Evolutionary conservation across 2,329 filamentous ascomycete genomes (phyloP).

Genomic region (Aspergillus amoenus): DNA sequence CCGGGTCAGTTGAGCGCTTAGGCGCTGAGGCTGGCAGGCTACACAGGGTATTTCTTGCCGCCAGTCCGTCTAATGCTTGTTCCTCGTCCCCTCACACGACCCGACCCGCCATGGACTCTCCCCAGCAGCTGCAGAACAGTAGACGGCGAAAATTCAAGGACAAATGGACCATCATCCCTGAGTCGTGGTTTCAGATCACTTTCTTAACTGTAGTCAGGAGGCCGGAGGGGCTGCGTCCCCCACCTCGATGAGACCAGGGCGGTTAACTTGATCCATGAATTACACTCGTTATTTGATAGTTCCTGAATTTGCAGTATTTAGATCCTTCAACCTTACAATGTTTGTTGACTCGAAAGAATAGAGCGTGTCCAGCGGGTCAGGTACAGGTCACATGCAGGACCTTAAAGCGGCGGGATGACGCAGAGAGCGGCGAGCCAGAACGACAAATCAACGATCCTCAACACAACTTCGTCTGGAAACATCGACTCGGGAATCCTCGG

Average conservation of each 20-base stretch:
- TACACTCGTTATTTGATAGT: too few relatives aligned
- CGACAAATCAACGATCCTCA: neutral
- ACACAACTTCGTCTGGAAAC: neutral
- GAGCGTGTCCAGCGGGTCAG: neutral
- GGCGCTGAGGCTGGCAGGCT: neutral
- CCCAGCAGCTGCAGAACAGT: neutral
- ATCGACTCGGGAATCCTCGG: neutral
- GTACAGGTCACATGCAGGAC: neutral
- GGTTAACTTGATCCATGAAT: too few relatives aligned
- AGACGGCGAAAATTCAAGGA: neutral
- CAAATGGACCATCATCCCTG: neutral
- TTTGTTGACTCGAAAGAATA: too few relatives aligned
- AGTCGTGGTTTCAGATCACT: too few relatives aligned
- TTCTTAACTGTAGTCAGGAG: too few relatives aligned
- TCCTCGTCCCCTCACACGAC: neutral
- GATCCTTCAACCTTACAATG: too few relatives aligned
- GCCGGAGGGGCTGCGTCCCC: too few relatives aligned
- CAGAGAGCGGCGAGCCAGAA: neutral
- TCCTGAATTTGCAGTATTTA: too few relatives aligned
- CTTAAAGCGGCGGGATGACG: neutral
- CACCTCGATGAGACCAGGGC: too few relatives aligned
- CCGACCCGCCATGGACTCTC: too few relatives aligned
- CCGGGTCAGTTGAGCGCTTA: constrained; percentile 12
- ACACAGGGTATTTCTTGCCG: neutral
- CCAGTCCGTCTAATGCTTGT: constrained; percentile 4